A percentile compares a stretch with the other conserved stretches of the same genome.
phyloP scores from a whole-genome alignment of 169 alveolate genomes.

The Plasmodium chabaudi region DNA sequence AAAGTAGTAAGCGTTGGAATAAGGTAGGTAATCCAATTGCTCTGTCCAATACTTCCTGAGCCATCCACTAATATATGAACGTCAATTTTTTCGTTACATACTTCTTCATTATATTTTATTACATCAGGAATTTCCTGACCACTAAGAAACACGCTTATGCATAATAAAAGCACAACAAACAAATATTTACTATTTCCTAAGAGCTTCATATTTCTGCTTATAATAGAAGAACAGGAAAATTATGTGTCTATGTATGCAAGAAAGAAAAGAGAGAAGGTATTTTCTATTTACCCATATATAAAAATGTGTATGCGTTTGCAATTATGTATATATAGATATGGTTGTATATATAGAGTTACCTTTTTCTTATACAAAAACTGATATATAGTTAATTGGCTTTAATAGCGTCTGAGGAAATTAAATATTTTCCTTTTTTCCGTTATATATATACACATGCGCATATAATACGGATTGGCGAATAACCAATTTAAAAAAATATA shows the following conservation, averaged over 20 bases:
- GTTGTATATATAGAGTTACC: no score
- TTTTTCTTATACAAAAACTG: no score
- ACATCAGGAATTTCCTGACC: slow-evolving; percentile 22
- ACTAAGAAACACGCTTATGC: slow-evolving; percentile 4
- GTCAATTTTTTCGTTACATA: slow-evolving; percentile 59
- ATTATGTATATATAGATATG: no score
- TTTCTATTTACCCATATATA: no score
- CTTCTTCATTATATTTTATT: slow-evolving; percentile 53
- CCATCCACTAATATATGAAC: slow-evolving; percentile 41
- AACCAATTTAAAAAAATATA: no score
- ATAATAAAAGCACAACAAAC: slow-evolving; percentile 40
- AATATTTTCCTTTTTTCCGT: no score
- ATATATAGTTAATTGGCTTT: no score
- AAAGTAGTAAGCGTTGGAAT: slow-evolving; percentile 15
- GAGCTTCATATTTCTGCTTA: slow-evolving; percentile 27
- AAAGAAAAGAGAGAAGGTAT: no score
- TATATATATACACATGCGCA: no score
- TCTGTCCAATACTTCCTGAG: slow-evolving; percentile 58
- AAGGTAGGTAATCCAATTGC: slow-evolving; percentile 22
- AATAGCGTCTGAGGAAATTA: no score
- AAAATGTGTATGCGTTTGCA: no score
- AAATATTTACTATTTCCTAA: slow-evolving; percentile 23
- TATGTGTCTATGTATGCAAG: background rate
- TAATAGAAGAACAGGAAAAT: slow-evolving; percentile 2
- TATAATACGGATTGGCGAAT: no score